Conservation (phyloP, 768 basidiomycete species). For the Phanerochaete carnosa region DNA sequence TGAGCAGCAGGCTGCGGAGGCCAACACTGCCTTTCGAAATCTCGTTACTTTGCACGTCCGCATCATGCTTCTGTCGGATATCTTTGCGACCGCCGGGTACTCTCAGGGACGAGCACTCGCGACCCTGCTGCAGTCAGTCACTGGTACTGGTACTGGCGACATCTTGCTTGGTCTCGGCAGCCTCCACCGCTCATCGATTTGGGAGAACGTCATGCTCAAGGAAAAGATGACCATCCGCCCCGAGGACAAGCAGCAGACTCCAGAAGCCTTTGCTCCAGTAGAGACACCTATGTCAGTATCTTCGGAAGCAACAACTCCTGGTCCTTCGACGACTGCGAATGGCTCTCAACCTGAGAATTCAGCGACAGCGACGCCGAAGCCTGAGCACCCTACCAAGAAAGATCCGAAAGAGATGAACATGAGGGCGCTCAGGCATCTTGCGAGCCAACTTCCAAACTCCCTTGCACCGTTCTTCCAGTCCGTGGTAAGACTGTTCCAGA, state of each 20-base stretch:
- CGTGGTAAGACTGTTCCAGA: conserved; percentile 83
- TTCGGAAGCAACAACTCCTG: not conserved
- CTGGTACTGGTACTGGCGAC: conserved; percentile 56
- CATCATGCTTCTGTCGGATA: conserved; percentile 80
- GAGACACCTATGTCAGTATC: conserved; percentile 1
- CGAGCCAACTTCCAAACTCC: conserved; percentile 70
- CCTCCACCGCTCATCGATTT: conserved; percentile 77
- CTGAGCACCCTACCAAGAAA: conserved; percentile 33
- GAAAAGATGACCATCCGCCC: not conserved
- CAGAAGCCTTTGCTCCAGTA: conserved; percentile 7
- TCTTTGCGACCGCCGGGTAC: conserved; percentile 81
- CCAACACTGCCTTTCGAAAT: conserved; percentile 65
- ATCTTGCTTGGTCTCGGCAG: conserved; percentile 72
- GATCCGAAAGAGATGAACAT: conserved; percentile 61
- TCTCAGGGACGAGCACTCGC: conserved; percentile 77
- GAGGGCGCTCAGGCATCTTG: conserved; percentile 73
- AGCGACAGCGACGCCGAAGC: conserved; percentile 15
- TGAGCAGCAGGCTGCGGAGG: conserved; percentile 39
- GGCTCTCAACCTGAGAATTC: conserved; percentile 14
- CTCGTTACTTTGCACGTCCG: conserved; percentile 77
- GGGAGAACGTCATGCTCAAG: conserved; percentile 84
- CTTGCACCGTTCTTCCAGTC: conserved; percentile 84
- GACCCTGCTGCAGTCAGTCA: conserved; percentile 70
- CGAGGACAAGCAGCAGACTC: not conserved
- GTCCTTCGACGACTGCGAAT: conserved; percentile 12